Base-by-base conservation (phyloP, 2,329 filamentous ascomycete genomes). In the Hyphodiscus sp. region DNA sequence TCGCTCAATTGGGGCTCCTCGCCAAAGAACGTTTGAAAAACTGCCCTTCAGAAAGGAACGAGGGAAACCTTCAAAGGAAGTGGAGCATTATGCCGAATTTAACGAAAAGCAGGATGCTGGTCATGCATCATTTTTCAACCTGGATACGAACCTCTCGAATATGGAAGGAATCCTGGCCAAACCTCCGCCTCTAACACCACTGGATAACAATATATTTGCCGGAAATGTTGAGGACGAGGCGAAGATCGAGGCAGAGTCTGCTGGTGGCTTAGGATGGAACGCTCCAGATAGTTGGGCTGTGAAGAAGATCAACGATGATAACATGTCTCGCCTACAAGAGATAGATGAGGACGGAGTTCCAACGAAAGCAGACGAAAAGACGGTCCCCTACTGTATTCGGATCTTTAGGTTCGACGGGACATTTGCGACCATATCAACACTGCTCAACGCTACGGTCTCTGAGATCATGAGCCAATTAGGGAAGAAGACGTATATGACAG, bases 231-330 rank as follows among this genome's bases (percentile, higher is more conserved):
- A 79, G 38, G 67, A 70, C 26, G 76, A 80, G 20, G 60, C 59
- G 1, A 67, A 63, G 33, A 44, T 54, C n/a, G 60, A 68, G 41
- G 56, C 60, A n/a, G 60, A 65, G 23, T 60, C 48, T 41, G 62
- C 57, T 19, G 57, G 58, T 26, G 59, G 56, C 16, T 83, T 85
- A 1, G 82, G 82, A 2, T 99, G 92, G 92, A 89, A 95, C 69
- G 91, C 91, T 2, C 92, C 94, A 1, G 92, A 97, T 69, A 96
- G 91, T 68, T 99, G 94, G 94, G 91, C 89, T 49, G 92, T 97
- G 23, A 89, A 88, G 61, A 85, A 83, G 56, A 77, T 77, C 45
- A 81, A 80, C 8, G 85, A 90, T 61, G 86, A 89, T 51, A 79
- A 79, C 57, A 74, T 77, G 49, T 70, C 73, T 60, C 79, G 75